A percentile compares a stretch with the other conserved stretches of the same genome.
Conservation (phyloP, 139 green algal species). For the Ettlia oleoabundans region DNA sequence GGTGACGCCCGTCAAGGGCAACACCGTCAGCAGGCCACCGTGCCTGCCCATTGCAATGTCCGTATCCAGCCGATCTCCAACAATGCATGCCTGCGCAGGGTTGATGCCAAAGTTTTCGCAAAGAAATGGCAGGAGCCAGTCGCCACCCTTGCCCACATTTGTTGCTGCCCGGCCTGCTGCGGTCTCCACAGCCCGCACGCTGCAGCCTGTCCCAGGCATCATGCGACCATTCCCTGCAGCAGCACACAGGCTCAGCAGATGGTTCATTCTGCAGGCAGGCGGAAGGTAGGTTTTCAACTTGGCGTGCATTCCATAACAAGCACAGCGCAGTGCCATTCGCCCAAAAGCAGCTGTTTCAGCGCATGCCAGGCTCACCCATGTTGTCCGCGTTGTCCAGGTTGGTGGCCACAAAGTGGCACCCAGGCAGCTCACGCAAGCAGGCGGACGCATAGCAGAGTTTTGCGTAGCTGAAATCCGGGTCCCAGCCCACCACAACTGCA, state of each 20-base stretch:
- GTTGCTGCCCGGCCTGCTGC: constrained; percentile 49
- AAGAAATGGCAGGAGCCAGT: constrained; percentile 75
- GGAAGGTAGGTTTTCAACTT: too few species aligned
- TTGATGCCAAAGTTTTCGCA: constrained; percentile 47
- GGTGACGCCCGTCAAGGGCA: constrained; percentile 64
- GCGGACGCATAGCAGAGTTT: constrained; percentile 47
- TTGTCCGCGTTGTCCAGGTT: constrained; percentile 66
- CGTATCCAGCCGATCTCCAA: constrained; percentile 74
- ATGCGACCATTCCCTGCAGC: constrained; percentile 50
- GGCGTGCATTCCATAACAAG: too few species aligned
- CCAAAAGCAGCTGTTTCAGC: too few species aligned
- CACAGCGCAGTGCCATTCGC: too few species aligned
- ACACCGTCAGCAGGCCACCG: constrained; percentile 58
- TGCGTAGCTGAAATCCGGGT: constrained; percentile 63
- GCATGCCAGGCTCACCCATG: background rate
- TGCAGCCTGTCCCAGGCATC: constrained; percentile 73
- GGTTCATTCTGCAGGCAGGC: background rate
- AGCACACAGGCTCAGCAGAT: background rate
- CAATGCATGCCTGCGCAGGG: constrained; percentile 52
- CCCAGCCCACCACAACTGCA: constrained; percentile 61
- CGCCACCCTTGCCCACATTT: constrained; percentile 73
- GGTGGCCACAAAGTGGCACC: constrained; percentile 70
- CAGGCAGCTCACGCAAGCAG: constrained; percentile 62
- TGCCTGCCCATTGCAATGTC: constrained; percentile 68
- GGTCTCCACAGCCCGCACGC: constrained; percentile 58